Percentiles rank a stretch among this genome's conserved stretches.
These are phyloP conservation scores for Pelargonium citronellum DNA, from an alignment of 441 rosid genomes.

Conservation along the genomic window DNA sequence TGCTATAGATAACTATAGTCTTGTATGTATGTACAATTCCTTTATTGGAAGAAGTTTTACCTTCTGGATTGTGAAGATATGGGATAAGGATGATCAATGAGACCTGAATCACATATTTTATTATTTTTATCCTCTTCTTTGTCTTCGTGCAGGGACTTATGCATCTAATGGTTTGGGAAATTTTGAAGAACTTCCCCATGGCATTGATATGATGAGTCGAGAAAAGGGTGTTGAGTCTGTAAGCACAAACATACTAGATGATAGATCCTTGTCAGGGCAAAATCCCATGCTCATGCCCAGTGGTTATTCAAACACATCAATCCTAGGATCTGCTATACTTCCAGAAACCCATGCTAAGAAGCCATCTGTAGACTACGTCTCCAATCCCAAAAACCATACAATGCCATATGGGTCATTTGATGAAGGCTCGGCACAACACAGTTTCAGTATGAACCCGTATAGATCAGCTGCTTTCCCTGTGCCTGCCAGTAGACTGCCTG, in stretches of 20 bases:
- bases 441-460: slow-evolving; percentile 21
- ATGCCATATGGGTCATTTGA: slow-evolving; percentile 27
- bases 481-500: slow-evolving; percentile 27
- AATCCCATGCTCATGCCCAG: slow-evolving; percentile 26
- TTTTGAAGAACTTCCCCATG: slow-evolving; percentile 28
- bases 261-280: slow-evolving; percentile 24
- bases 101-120: background rate
- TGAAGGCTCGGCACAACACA: slow-evolving; percentile 24
- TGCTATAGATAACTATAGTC: background rate
- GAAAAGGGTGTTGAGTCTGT: slow-evolving; percentile 27
- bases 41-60: background rate
- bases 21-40: background rate
- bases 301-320: slow-evolving; percentile 31
- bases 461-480: slow-evolving; percentile 25
- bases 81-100: background rate
- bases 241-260: slow-evolving; percentile 23
- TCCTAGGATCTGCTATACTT: slow-evolving; percentile 32
- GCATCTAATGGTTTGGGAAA: slow-evolving; percentile 24
- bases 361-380: slow-evolving; percentile 27
- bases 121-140: background rate
- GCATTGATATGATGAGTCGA: slow-evolving; percentile 19
- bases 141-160: slow-evolving; percentile 28
- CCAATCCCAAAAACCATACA: slow-evolving; percentile 28
- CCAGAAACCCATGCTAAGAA: slow-evolving; percentile 30
- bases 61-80: background rate